Evolutionary conservation across 106 monocot genomes (phyloP).

Genomic region (Ottelia alismoides): DNA sequence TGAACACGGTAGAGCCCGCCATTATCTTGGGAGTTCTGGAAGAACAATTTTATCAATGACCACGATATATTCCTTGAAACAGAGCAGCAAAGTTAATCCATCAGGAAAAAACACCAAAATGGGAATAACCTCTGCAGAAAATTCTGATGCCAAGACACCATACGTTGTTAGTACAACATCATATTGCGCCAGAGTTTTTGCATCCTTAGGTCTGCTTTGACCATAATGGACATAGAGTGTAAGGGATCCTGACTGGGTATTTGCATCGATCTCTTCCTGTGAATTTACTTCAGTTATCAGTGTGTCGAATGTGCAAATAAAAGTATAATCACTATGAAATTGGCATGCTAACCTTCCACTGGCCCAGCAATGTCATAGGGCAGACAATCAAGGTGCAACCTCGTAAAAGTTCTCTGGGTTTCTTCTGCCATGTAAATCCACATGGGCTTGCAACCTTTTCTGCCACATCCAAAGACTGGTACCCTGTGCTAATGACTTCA

Average conservation of each 20-base stretch:
- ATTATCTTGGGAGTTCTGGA: slow-evolving; percentile 71
- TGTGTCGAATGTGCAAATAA: neutral
- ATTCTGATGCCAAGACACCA: slow-evolving; percentile 81
- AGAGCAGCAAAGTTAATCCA: neutral
- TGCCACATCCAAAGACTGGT: slow-evolving; percentile 15
- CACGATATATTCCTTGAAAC: neutral
- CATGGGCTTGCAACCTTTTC: slow-evolving; percentile 25
- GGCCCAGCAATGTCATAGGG: slow-evolving; percentile 90
- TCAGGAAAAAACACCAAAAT: neutral
- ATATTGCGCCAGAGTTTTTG: slow-evolving; percentile 46
- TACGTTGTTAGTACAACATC: slow-evolving; percentile 93
- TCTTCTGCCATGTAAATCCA: slow-evolving; percentile 39
- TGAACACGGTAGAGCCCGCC: slow-evolving; percentile 73
- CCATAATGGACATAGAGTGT: slow-evolving; percentile 85
- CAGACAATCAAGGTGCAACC: slow-evolving; percentile 87
- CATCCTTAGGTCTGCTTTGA: slow-evolving; percentile 78
- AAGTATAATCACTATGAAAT: neutral
- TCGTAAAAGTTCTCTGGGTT: slow-evolving; percentile 28
- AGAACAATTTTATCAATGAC: slow-evolving; percentile 1
- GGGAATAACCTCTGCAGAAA: slow-evolving; percentile 46
- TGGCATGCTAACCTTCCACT: slow-evolving; percentile 78
- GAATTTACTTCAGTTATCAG: neutral
- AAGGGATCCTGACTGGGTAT: slow-evolving; percentile 47
- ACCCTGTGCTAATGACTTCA: slow-evolving; percentile 3
- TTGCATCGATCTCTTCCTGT: slow-evolving; percentile 87